phyloP scores from a whole-genome alignment of 345 rosid species.

The Toxicodendron radicans region DNA sequence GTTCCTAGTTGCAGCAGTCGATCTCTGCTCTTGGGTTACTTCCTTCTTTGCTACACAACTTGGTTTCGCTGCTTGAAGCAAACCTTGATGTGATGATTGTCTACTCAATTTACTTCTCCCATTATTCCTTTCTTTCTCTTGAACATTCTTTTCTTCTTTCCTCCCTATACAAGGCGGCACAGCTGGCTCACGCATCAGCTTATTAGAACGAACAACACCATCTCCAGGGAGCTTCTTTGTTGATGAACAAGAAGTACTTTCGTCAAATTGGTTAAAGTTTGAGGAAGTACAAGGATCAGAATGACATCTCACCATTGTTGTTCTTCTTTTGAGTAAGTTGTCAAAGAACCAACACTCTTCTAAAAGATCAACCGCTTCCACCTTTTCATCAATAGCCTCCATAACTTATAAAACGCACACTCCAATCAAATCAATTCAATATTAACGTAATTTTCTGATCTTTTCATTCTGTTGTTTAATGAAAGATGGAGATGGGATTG shows the following conservation, averaged over 20 bases:
- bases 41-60: conserved; percentile 10
- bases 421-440: too few species aligned
- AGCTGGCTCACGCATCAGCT: conserved; percentile 35
- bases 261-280: conserved; percentile 18
- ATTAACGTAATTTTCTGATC: conserved; percentile 18
- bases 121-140: conserved; percentile 22
- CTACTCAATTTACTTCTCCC: conserved; percentile 31
- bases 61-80: conserved; percentile 29
- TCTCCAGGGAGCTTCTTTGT: conserved; percentile 5
- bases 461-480: conserved; percentile 8
- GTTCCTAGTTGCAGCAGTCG: conserved; percentile 15
- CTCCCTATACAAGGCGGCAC: conserved; percentile 28
- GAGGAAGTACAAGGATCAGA: conserved; percentile 61
- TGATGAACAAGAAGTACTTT: conserved; percentile 13
- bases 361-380: conserved; percentile 46
- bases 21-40: conserved; percentile 14
- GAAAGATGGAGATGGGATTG: neutral
- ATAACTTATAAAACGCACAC: conserved; percentile 15
- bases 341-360: conserved; percentile 75
- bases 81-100: conserved; percentile 45
- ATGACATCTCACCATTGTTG: conserved; percentile 49
- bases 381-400: conserved; percentile 34
- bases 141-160: conserved; percentile 19
- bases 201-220: neutral
- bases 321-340: conserved; percentile 37